A percentile compares a stretch with the other conserved stretches of the same genome.
Conservation (phyloP, 306 rosid genomes). For the Glycine tomentella region DNA sequence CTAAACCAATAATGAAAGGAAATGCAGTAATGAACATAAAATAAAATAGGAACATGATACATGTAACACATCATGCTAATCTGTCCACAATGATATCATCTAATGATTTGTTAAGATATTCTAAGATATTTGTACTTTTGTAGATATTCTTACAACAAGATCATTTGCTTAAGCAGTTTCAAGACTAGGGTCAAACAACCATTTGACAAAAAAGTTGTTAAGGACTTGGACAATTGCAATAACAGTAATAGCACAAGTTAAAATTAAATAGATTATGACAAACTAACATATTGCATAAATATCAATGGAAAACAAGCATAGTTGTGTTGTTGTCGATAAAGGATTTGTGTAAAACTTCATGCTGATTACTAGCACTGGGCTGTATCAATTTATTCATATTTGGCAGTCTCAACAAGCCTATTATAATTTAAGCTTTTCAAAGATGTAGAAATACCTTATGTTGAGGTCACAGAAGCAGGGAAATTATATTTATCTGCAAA, state of each 20-base stretch:
- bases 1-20: background rate
- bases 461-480: slow-evolving; percentile 60
- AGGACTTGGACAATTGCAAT: background rate
- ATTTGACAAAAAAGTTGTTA: background rate
- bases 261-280: slow-evolving; percentile 26
- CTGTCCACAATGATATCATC: too few relatives aligned
- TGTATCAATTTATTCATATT: slow-evolving; percentile 56
- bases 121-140: too few relatives aligned
- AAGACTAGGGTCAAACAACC: slow-evolving; percentile 21
- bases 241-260: too few relatives aligned
- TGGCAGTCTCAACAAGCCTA: slow-evolving; percentile 49
- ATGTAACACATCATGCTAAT: too few relatives aligned
- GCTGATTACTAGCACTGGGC: slow-evolving; percentile 51
- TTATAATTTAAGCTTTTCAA: slow-evolving; percentile 56
- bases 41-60: background rate
- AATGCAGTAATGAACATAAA: background rate
- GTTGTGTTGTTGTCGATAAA: background rate
- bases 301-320: slow-evolving; percentile 6
- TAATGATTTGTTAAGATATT: too few relatives aligned
- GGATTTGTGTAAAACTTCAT: too few relatives aligned
- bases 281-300: slow-evolving; percentile 13
- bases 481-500: slow-evolving; percentile 64
- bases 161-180: background rate
- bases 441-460: slow-evolving; percentile 63
- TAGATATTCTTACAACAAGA: background rate